These are phyloP conservation scores for Verticillium albo-atrum DNA, from an alignment of 2,329 filamentous ascomycete species.

Conservation along the genomic window DNA sequence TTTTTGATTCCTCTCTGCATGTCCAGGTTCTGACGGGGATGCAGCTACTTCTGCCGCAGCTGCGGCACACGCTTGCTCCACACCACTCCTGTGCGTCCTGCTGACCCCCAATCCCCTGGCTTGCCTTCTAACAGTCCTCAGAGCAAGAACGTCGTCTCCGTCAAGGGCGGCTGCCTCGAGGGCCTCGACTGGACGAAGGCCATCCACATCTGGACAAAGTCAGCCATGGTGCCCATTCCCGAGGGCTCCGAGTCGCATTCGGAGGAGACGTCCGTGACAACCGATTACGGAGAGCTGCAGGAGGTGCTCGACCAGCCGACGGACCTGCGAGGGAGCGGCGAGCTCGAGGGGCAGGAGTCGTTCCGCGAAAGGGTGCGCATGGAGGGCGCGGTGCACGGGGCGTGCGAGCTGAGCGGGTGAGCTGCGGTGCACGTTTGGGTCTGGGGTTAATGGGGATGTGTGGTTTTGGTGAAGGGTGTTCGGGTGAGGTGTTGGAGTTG, in stretches of 20 bases:
- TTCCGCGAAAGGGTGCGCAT: neutral
- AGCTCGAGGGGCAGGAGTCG: neutral
- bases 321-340: slow-evolving; percentile 29
- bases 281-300: slow-evolving; percentile 38
- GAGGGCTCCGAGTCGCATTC: slow-evolving; percentile 55
- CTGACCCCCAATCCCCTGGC: neutral
- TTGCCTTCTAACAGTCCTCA: slow-evolving; percentile 15
- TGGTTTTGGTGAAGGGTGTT: neutral
- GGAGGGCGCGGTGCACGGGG: slow-evolving; percentile 11
- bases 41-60: slow-evolving; percentile 59
- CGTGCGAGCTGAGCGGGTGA: slow-evolving; percentile 22
- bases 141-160: slow-evolving; percentile 56
- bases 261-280: slow-evolving; percentile 38
- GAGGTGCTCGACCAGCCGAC: slow-evolving; percentile 44
- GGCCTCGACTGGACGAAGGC: slow-evolving; percentile 56
- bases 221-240: slow-evolving; percentile 64
- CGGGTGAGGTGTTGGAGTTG: neutral
- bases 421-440: neutral
- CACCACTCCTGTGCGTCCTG: slow-evolving; percentile 44
- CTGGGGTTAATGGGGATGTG: neutral
- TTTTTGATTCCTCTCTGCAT: too few relatives aligned
- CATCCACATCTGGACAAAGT: slow-evolving; percentile 65
- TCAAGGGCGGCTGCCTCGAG: slow-evolving; percentile 65
- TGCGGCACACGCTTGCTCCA: slow-evolving; percentile 66
- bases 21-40: neutral